These are phyloP conservation scores for Sporothrix dimorphospora DNA, from an alignment of 2,329 filamentous ascomycete species.

Conservation along the genomic window DNA sequence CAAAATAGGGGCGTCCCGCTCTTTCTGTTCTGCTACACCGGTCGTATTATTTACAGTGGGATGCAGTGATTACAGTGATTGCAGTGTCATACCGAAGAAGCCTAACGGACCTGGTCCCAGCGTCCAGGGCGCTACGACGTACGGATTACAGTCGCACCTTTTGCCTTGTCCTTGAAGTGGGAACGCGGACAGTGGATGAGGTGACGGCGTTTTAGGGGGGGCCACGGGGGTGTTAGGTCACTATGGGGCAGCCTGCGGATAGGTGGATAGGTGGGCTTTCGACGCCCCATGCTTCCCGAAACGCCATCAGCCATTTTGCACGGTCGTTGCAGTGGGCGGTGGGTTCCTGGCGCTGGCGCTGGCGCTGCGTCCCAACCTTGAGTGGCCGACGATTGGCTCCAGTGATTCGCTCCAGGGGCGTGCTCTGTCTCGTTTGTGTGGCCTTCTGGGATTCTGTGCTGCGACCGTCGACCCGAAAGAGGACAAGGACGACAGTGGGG, in stretches of 20 bases:
- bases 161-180: background rate
- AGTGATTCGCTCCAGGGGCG: background rate
- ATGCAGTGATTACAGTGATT: background rate
- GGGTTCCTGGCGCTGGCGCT: background rate
- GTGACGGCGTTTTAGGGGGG: background rate
- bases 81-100: background rate
- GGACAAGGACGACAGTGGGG: background rate
- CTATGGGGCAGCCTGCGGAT: background rate
- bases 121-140: background rate
- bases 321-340: background rate
- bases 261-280: background rate
- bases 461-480: background rate
- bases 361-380: background rate
- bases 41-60: background rate
- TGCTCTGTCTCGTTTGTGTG: no score
- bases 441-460: no score
- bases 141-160: background rate
- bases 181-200: background rate
- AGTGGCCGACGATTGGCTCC: no score
- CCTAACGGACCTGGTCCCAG: background rate
- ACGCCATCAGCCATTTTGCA: constrained; percentile 6
- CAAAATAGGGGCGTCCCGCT: background rate
- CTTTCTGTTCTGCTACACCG: background rate
- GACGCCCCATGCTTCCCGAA: background rate
- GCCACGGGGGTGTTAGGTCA: background rate